Evolutionary conservation across 257 asterid genomes (phyloP).

Genomic region (Solanum arcanum): DNA sequence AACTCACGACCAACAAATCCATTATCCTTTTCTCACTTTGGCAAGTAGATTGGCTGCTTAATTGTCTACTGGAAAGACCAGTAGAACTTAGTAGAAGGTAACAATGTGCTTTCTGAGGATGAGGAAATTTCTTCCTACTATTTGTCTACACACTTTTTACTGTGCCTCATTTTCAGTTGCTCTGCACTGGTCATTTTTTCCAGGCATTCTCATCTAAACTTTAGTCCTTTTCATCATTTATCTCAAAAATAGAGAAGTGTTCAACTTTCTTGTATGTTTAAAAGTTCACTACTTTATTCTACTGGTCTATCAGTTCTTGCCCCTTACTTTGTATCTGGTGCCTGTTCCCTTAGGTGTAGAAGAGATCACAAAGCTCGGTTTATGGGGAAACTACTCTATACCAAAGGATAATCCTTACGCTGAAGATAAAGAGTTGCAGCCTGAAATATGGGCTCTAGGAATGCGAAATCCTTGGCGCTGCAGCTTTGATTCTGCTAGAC

Average conservation of each 20-base stretch:
- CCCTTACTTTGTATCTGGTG: neutral
- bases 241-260: neutral
- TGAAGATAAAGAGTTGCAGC: conserved; percentile 40
- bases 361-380: conserved; percentile 35
- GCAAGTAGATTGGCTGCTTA: neutral
- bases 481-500: conserved; percentile 81
- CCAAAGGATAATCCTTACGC: conserved; percentile 74
- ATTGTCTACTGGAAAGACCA: neutral
- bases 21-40: neutral
- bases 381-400: conserved; percentile 92
- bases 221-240: neutral
- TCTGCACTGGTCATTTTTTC: neutral
- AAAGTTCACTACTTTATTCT: neutral
- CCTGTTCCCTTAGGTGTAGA: conserved; percentile 32
- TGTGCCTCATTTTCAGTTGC: neutral
- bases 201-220: neutral
- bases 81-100: neutral
- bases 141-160: neutral
- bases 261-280: neutral
- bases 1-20: neutral
- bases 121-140: neutral
- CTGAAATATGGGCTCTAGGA: conserved; percentile 87
- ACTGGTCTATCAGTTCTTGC: neutral
- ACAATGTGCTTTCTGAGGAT: neutral
- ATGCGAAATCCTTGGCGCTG: conserved; percentile 99